Evolutionary conservation across 1,284 basidiomycete genomes (phyloP).

Genomic region (Trichosporon asahii): DNA sequence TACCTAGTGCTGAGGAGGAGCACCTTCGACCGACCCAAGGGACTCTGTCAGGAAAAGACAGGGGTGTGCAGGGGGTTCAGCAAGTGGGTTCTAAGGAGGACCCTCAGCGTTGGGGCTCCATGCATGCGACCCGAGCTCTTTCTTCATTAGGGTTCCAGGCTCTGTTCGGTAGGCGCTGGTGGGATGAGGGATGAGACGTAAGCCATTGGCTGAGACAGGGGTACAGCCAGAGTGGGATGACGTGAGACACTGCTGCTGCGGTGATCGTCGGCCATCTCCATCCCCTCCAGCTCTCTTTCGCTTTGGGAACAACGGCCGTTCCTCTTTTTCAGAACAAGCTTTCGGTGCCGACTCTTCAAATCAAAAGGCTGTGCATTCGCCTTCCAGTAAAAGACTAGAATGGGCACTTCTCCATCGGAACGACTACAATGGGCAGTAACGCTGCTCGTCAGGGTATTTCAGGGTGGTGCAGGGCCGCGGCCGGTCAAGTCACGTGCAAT

Average conservation of each 20-base stretch:
- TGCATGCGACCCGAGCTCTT: not conserved
- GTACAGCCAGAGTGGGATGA: not conserved
- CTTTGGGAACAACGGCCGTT: not conserved
- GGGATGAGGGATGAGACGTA: not conserved
- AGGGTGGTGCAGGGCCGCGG: no score
- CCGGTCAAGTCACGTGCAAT: no score
- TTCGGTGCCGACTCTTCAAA: not conserved
- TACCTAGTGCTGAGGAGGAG: no score
- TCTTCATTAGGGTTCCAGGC: not conserved
- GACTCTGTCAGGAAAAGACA: not conserved
- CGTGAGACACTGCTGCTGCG: not conserved
- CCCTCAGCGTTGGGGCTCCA: not conserved
- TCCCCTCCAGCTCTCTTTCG: not conserved
- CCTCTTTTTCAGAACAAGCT: not conserved
- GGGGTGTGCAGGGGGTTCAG: not conserved
- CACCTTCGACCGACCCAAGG: no score
- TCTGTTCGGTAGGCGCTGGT: not conserved
- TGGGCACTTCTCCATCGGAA: no score
- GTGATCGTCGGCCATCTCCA: not conserved
- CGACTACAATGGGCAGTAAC: no score
- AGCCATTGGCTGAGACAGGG: not conserved
- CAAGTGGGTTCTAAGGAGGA: not conserved
- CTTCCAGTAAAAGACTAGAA: no score
- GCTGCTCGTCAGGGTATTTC: no score
- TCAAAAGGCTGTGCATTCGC: not conserved